These are phyloP conservation scores for Nematodospora valgi DNA, from an alignment of 805 yeast species.

Conservation along the genomic window DNA sequence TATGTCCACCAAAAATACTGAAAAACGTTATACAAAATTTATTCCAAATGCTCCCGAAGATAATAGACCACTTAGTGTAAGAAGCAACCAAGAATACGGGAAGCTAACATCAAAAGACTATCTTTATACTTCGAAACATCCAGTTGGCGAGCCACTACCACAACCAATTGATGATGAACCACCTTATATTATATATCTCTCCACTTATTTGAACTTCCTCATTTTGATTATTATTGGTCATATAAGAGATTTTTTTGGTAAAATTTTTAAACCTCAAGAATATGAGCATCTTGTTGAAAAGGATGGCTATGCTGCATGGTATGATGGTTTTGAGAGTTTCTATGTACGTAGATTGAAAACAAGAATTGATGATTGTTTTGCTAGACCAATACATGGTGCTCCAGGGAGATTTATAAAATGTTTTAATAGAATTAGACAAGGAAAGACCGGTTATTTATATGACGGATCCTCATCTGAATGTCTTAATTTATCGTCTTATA, in stretches of 20 bases:
- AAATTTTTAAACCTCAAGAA: conserved; percentile 61
- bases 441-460: conserved; percentile 64
- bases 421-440: conserved; percentile 70
- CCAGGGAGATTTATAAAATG: conserved; percentile 91
- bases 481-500: conserved; percentile 84
- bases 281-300: conserved; percentile 66
- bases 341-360: conserved; percentile 88
- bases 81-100: conserved; percentile 69
- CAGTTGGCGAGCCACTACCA: conserved; percentile 55
- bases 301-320: conserved; percentile 95
- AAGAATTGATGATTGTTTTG: conserved; percentile 91
- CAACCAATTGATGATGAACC: conserved; percentile 80
- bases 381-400: conserved; percentile 94
- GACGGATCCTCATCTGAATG: conserved; percentile 76
- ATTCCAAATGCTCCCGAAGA: conserved; percentile 42
- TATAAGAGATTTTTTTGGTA: conserved; percentile 82
- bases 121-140: conserved; percentile 58
- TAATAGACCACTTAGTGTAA: conserved; percentile 25
- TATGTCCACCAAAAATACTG: not conserved
- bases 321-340: conserved; percentile 88
- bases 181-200: conserved; percentile 70
- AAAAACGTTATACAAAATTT: conserved; percentile 8
- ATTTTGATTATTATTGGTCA: conserved; percentile 87
- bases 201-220: conserved; percentile 83
- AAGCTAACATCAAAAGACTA: conserved; percentile 60